Percentiles rank a stretch among this genome's conserved stretches.
These are phyloP conservation scores for Oryza australiensis DNA, from an alignment of 176 grass and related monocot species.

Conservation along the genomic window DNA sequence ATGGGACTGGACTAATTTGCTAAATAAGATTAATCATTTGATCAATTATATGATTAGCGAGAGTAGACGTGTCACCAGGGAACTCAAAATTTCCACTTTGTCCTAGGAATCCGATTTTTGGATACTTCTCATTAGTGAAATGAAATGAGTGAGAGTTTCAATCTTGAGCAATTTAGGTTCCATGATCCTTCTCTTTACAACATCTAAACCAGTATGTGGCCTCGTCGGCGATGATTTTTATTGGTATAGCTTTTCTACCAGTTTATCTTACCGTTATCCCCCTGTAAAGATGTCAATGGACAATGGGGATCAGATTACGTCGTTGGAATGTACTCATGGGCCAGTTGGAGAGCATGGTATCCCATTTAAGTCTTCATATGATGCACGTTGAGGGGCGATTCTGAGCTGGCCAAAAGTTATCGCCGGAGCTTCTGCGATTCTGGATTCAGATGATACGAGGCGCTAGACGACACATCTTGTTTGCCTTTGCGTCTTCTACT, in stretches of 20 bases:
- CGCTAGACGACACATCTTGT: constrained; percentile 11
- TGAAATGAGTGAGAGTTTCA: background rate
- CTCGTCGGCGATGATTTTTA: constrained; percentile 10
- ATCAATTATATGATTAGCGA: constrained; percentile 32
- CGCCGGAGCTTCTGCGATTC: background rate
- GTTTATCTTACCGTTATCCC: constrained; percentile 11
- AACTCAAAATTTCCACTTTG: background rate
- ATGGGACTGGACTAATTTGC: constrained; percentile 23
- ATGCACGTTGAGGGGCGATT: background rate
- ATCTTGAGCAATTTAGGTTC: constrained; percentile 27
- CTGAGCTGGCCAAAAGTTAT: background rate
- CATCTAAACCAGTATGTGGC: background rate
- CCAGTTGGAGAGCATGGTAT: constrained; percentile 27
- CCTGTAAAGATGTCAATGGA: background rate
- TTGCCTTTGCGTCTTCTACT: background rate
- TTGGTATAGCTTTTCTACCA: background rate
- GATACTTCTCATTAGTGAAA: background rate
- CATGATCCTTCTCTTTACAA: constrained; percentile 11
- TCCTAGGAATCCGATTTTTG: background rate
- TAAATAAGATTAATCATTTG: constrained; percentile 25
- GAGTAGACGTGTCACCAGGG: constrained; percentile 11
- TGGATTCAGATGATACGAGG: constrained; percentile 27
- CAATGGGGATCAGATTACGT: background rate
- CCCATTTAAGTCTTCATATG: constrained; percentile 20
- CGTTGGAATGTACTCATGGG: background rate